Percentiles rank a stretch among this genome's conserved stretches.
phyloP scores from a whole-genome alignment of 2,329 filamentous ascomycete species.

The Phyllosticta paracitricarpa region DNA sequence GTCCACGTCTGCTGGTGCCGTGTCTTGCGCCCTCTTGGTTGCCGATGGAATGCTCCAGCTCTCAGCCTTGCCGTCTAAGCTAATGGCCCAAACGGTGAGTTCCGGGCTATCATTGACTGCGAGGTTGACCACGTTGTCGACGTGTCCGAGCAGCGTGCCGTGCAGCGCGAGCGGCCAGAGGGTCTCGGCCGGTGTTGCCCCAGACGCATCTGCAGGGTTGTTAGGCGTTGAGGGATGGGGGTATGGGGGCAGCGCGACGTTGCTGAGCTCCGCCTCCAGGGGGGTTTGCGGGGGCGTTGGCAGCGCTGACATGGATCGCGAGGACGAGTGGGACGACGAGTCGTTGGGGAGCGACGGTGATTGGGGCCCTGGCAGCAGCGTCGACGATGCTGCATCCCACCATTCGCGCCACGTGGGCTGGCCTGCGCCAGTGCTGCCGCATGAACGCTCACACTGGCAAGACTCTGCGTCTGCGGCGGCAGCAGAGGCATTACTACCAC shows the following conservation, averaged over 20 bases:
- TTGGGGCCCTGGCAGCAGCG: neutral
- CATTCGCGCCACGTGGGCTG: neutral
- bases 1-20: neutral
- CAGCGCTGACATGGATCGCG: neutral
- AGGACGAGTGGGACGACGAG: neutral
- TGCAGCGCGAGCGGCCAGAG: slow-evolving; percentile 42
- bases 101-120: slow-evolving; percentile 36
- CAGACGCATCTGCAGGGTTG: slow-evolving; percentile 12
- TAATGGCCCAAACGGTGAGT: slow-evolving; percentile 45
- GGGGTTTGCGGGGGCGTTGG: slow-evolving; percentile 13
- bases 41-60: slow-evolving; percentile 25
- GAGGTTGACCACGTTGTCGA: slow-evolving; percentile 36
- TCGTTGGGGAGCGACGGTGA: neutral
- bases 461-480: neutral
- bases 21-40: neutral
- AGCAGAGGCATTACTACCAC: neutral
- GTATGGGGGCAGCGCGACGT: slow-evolving; percentile 16
- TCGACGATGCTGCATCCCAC: neutral
- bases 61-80: slow-evolving; percentile 32
- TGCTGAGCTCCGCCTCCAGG: slow-evolving; percentile 23
- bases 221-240: slow-evolving; percentile 9
- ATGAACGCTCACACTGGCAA: neutral
- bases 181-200: neutral
- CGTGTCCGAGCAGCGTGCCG: slow-evolving; percentile 39
- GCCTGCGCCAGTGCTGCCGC: neutral